Base-by-base conservation (phyloP, 1,284 basidiomycete genomes). In the Marasmius oreades region DNA sequence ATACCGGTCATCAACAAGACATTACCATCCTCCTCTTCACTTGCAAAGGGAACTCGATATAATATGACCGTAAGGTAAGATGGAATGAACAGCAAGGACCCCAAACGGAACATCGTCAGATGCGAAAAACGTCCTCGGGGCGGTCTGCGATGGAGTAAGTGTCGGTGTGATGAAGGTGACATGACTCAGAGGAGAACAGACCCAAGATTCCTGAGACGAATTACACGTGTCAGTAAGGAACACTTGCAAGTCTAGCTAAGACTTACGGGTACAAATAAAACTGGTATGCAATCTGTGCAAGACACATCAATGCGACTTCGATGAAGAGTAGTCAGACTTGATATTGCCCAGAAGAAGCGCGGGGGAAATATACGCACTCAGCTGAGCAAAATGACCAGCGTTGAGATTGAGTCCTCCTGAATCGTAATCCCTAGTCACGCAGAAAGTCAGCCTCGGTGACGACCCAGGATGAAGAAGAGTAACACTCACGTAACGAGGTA, bases 231-330 rank as follows among this genome's bases (percentile, higher is more conserved):
- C 64, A 65, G 43, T 63, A 51, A 53, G 58, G 55, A 39, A 61
- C 59, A 43, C 24, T 28, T 45, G 46, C 47, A 34, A 34, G 48
- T 14, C 44, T 51, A 61, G 56, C 36, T 57, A 63, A 16, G 5
- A 82, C 86, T 67, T 70, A 91, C 82, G 92, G 92, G 77, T 94
- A 95, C 44, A 93, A 78, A 66, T 90, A 84, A 64, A 91, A 91
- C 64, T 91, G 88, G 65, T 90, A 91, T n/a, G 82, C 82, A 59
- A 91, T 90, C 66, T 90, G 88, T 51, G 84, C 86, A 26, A 91
- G 77, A 67, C 87, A 90, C 88, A 91, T 92, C 52, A 92, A 64
- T 11, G 88, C 88, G 67, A 90, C 89, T 91, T 59, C 12, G 11
- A 46, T 44, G 55, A 14, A 31, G 45, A 52, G 57, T 61, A 53